Evolutionary conservation across 805 yeast genomes (phyloP).

Genomic region (Teunomyces tritomae): DNA sequence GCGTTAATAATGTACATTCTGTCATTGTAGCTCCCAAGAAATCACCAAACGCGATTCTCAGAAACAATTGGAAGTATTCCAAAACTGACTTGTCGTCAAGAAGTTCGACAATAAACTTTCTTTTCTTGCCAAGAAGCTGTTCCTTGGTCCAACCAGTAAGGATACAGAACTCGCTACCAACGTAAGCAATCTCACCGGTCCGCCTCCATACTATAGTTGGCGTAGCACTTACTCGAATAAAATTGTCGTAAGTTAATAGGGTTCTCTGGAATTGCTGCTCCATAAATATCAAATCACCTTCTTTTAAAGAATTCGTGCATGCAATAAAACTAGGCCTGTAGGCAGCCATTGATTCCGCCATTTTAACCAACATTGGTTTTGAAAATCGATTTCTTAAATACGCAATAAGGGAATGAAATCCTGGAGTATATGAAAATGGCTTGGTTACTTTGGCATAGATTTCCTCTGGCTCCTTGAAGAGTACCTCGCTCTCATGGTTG

Average conservation of each 20-base stretch:
- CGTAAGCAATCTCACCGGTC: slow-evolving; percentile 92
- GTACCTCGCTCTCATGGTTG: slow-evolving; percentile 12
- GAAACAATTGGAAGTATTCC: slow-evolving; percentile 83
- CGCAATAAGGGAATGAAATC: slow-evolving; percentile 76
- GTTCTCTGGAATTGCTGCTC: slow-evolving; percentile 96
- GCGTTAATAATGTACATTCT: slow-evolving; percentile 74
- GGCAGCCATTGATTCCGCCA: slow-evolving; percentile 86
- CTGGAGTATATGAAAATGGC: slow-evolving; percentile 89
- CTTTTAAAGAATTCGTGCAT: slow-evolving; percentile 81
- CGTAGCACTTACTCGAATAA: slow-evolving; percentile 81
- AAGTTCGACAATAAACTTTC: slow-evolving; percentile 74
- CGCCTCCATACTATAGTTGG: slow-evolving; percentile 96
- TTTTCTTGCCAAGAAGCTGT: slow-evolving; percentile 57
- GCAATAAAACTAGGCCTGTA: slow-evolving; percentile 93
- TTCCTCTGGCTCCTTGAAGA: slow-evolving; percentile 63
- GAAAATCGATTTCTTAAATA: slow-evolving; percentile 73
- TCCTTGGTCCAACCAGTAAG: slow-evolving; percentile 87
- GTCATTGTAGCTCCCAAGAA: slow-evolving; percentile 84
- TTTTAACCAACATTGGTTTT: slow-evolving; percentile 64
- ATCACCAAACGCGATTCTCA: slow-evolving; percentile 86
- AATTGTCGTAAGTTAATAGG: slow-evolving; percentile 80
- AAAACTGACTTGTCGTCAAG: slow-evolving; percentile 85
- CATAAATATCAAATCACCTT: slow-evolving; percentile 89
- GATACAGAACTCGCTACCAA: slow-evolving; percentile 89
- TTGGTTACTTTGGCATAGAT: slow-evolving; percentile 70